phyloP scores from a whole-genome alignment of 2,329 filamentous ascomycete genomes.

The Microdochium nivale region DNA sequence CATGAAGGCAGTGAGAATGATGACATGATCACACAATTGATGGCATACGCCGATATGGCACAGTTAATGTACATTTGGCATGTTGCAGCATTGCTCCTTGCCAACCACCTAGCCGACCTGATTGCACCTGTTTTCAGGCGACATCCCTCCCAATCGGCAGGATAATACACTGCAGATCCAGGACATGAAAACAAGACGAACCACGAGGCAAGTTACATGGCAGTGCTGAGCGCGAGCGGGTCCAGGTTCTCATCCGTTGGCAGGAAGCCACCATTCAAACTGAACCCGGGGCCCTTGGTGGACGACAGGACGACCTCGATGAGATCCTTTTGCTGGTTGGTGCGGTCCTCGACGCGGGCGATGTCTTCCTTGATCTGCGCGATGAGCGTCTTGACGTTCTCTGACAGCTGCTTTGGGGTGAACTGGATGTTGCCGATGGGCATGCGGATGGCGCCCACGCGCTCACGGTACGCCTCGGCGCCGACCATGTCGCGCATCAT shows the following conservation, averaged over 20 bases:
- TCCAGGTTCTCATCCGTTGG: slow-evolving; percentile 49
- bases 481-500: slow-evolving; percentile 76
- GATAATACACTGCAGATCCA: slow-evolving; percentile 2
- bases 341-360: slow-evolving; percentile 50
- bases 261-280: slow-evolving; percentile 71
- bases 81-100: slow-evolving; percentile 1
- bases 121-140: too few relatives aligned
- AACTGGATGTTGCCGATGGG: slow-evolving; percentile 88
- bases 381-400: slow-evolving; percentile 75
- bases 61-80: neutral
- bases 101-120: neutral
- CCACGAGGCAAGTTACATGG: slow-evolving; percentile 35
- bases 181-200: neutral
- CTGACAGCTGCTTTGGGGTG: slow-evolving; percentile 75
- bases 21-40: neutral
- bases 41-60: neutral
- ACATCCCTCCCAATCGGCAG: too few relatives aligned
- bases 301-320: slow-evolving; percentile 74
- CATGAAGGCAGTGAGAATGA: too few relatives aligned
- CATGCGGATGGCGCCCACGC: slow-evolving; percentile 74
- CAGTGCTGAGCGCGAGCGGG: slow-evolving; percentile 40
- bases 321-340: slow-evolving; percentile 55
- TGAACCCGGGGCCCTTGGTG: slow-evolving; percentile 79
- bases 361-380: slow-evolving; percentile 72
- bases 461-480: slow-evolving; percentile 79